Base-by-base conservation (phyloP, 2,329 filamentous ascomycete species). In the Colletotrichum shisoi region DNA sequence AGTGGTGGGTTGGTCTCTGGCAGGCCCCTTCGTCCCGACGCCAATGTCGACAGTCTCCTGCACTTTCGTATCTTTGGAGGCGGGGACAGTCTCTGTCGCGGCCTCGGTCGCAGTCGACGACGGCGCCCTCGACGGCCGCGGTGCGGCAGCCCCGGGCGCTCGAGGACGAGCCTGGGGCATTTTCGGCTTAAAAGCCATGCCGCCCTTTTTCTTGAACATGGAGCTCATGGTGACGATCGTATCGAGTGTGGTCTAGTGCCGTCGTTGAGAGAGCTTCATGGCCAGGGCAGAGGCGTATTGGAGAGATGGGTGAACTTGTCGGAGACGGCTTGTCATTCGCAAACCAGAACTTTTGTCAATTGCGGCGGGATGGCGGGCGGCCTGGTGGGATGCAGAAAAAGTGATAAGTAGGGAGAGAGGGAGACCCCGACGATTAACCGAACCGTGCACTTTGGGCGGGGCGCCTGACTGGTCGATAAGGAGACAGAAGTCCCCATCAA, bases 101-200 rank as follows among this genome's bases (percentile, higher is more conserved):
- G 54, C 52, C 37, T 66, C 58, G 15, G 65, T 48, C 13, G 58
- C 48, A 48, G 53, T 49, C 60, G 54, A 42, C 27, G 63, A 52
- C 27, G 71, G 63, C 9, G 72, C 70, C 51, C 69, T 69, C 39
- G 80, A 76, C 49, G 80, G 72, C 54, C 76, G 74, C 63, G 73
- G 74, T 64, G 78, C 74, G 64, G 75, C 73, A 66, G 80, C 76
- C 62, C 80, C 78, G 70, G 81, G 80, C 69, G 76, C 74, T 63
- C 83, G 80, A 66, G 84, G 82, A 73, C 88, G 85, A 70, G 83
- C 81, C 40, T 79, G 76, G 39, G 85, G 86, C 70, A 86, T 85
- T 79, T 91, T 92, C 51, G 90, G 90, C 76, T 91, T 91, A 80
- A 93, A 92, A 79, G 82, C 82, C 65, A 83, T 79, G 71, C 83